Base-by-base conservation (phyloP, 164 flowering plant genomes). In the Akebia trifoliata region DNA sequence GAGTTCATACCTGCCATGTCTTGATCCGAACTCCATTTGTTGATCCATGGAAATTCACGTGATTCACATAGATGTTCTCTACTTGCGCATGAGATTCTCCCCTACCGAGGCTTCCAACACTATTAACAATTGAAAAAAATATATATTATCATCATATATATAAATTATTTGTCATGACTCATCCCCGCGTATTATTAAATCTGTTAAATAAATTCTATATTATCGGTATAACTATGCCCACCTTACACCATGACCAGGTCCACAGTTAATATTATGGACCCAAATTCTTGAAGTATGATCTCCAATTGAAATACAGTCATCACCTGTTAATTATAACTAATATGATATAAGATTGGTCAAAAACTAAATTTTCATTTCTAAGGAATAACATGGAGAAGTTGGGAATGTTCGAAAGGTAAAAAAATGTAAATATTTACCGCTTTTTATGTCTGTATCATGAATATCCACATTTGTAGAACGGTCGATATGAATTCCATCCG, bases 1-100 rank as follows among this genome's bases (percentile, higher is more conserved):
- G n/a, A n/a, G n/a, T n/a, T n/a, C n/a, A n/a, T n/a, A n/a, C 84
- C 78, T 73, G 75, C 78, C 80, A 80, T 47, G 82, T 77, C 57
- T 79, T 78, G 61, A 82, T 77, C 39, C 87, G 65, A 36, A 73
- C 82, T 31, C 87, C 84, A 46, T 77, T 79, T 14, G 76, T 59
- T 1, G 87, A 76, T 2, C 67, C 54, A 3, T 34, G 20, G 54
- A 82, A 69, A 49, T 49, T 48, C 8, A 66, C 67, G 57, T 70
- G 40, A 14, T 29, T 61, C 25, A 79, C 79, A 18, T 26, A 37
- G 49, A 82, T 72, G 40, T 74, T 61, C 43, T 74, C 72, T 6
- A 79, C 87, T 51, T 57, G 59, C 2, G 62, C 76, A 21, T 35
- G 34, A 40, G 55, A 63, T 1, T 30, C 32, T 2, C 44, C 37